phyloP scores from a whole-genome alignment of 1,139 yeast genomes.

The Candida neerlandica region DNA sequence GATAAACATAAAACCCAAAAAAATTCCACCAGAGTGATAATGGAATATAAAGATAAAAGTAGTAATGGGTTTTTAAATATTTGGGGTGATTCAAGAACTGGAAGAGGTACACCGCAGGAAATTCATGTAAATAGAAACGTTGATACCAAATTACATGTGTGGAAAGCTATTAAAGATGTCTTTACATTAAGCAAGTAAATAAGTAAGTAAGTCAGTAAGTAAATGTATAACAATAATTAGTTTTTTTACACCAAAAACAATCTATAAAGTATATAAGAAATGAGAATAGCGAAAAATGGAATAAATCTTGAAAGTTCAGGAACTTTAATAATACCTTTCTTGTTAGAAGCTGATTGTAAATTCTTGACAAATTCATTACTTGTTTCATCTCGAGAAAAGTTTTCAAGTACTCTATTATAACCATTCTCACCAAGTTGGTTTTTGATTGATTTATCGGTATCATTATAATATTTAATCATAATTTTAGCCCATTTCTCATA shows the following conservation, averaged over 20 bases:
- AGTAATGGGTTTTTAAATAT: slow-evolving; percentile 12
- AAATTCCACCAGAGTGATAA: slow-evolving; percentile 7
- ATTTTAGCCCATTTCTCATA: slow-evolving; percentile 65
- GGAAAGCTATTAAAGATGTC: slow-evolving; percentile 39
- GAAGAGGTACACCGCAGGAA: not conserved
- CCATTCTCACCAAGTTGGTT: slow-evolving; percentile 52
- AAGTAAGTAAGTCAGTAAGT: too few species aligned
- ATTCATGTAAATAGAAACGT: slow-evolving; percentile 18
- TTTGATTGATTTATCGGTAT: slow-evolving; percentile 30
- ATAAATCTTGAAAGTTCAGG: slow-evolving; percentile 1
- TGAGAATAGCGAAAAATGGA: not conserved
- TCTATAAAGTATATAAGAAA: slow-evolving; percentile 9
- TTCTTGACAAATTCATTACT: slow-evolving; percentile 48
- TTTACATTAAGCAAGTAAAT: slow-evolving; percentile 21
- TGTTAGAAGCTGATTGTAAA: slow-evolving; percentile 14
- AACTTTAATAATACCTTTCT: not conserved
- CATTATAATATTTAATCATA: slow-evolving; percentile 44
- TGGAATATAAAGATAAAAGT: slow-evolving; percentile 4
- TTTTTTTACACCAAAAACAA: not conserved
- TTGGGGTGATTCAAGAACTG: slow-evolving; percentile 11
- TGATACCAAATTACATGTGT: slow-evolving; percentile 28
- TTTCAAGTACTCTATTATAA: slow-evolving; percentile 45
- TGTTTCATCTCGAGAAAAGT: slow-evolving; percentile 67
- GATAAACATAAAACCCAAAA: slow-evolving; percentile 18
- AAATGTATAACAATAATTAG: not conserved